These are phyloP conservation scores for Pichia rugopelliculosa DNA, from an alignment of 805 yeast genomes.

Conservation along the genomic window DNA sequence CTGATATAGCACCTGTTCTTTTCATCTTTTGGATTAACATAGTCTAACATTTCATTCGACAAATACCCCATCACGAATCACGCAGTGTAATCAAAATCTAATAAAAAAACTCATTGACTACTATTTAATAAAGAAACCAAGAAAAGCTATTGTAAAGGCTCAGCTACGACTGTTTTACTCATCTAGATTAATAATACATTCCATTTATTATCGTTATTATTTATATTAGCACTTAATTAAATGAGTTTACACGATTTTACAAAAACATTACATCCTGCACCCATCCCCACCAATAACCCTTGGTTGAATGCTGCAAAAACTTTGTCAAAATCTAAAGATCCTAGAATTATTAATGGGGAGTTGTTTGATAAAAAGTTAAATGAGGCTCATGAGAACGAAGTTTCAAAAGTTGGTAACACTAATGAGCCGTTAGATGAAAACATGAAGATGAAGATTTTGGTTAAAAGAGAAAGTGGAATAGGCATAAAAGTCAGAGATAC, in stretches of 20 bases:
- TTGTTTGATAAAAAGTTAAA: neutral
- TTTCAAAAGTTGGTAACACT: neutral
- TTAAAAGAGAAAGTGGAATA: neutral
- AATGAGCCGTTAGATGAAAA: neutral
- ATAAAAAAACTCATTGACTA: too few species aligned
- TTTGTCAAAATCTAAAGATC: conserved; percentile 1
- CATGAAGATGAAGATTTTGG: neutral
- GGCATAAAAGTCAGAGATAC: neutral
- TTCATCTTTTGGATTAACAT: too few species aligned
- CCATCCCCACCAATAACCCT: conserved; percentile 23
- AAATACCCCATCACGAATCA: too few species aligned
- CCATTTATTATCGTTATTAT: neutral
- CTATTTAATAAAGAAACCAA: neutral
- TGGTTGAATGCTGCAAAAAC: conserved; percentile 15
- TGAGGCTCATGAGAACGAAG: neutral
- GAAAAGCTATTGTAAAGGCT: neutral
- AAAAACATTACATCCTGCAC: conserved; percentile 23
- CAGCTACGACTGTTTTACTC: neutral
- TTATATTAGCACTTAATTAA: neutral
- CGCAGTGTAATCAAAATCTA: too few species aligned
- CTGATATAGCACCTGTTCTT: too few species aligned
- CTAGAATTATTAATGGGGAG: neutral
- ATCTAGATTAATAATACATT: neutral
- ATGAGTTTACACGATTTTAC: conserved; percentile 5
- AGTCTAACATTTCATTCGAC: too few species aligned